Conservation (phyloP, 805 yeast species). For the Candida berthetii region DNA sequence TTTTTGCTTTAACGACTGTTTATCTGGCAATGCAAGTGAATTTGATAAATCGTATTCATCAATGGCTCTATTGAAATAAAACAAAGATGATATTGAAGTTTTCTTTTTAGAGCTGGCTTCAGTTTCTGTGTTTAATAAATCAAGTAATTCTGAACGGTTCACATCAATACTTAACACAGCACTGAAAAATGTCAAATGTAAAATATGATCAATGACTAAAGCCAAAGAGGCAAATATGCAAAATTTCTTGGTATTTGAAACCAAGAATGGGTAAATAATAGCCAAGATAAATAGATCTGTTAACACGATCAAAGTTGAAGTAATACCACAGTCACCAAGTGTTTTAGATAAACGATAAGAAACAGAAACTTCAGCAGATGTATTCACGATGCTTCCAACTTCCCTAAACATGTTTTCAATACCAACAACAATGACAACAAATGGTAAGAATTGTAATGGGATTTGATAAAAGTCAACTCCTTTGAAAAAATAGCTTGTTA, state of each 20-base stretch:
- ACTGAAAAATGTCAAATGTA: conserved; percentile 59
- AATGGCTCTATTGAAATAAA: background rate
- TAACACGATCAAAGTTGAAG: conserved; percentile 29
- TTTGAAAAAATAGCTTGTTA: conserved; percentile 30
- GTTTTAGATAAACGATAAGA: conserved; percentile 30
- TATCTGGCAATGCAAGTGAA: background rate
- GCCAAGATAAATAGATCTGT: conserved; percentile 20
- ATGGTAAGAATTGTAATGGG: conserved; percentile 35
- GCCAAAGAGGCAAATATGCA: conserved; percentile 42
- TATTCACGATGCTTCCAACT: conserved; percentile 29
- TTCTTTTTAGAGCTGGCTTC: background rate
- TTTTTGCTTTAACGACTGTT: background rate
- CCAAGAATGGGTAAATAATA: conserved; percentile 22
- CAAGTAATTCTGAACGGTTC: conserved; percentile 55
- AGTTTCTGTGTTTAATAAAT: conserved; percentile 26
- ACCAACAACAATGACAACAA: conserved; percentile 34
- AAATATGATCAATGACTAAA: conserved; percentile 48
- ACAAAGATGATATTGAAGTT: conserved; percentile 11
- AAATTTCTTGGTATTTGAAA: conserved; percentile 29
- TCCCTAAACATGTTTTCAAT: conserved; percentile 44
- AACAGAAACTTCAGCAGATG: conserved; percentile 37
- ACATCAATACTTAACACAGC: conserved; percentile 66
- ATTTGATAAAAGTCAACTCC: conserved; percentile 27
- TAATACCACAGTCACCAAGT: conserved; percentile 27
- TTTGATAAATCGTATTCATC: background rate